Evolutionary conservation across 352 stramenopile species (phyloP).

Genomic region (Phytophthora pseudosyringae): DNA sequence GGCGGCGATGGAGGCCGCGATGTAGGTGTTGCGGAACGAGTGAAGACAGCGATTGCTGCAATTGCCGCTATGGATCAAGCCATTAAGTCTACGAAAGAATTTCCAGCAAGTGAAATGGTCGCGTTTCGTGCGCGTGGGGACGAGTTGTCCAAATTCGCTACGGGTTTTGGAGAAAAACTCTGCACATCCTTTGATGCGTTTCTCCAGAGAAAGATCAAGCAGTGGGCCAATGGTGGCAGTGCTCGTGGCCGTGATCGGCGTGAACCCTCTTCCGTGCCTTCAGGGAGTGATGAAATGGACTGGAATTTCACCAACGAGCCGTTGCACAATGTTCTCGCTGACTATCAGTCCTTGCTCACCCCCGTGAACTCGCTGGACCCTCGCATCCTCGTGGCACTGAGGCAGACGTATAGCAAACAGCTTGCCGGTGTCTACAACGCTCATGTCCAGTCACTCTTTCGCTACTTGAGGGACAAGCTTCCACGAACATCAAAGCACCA

Average conservation of each 20-base stretch:
- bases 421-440: constrained; percentile 54
- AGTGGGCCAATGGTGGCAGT: constrained; percentile 15
- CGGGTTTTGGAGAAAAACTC: constrained; percentile 66
- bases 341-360: constrained; percentile 56
- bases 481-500: constrained; percentile 53
- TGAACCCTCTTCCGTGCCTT: constrained; percentile 30
- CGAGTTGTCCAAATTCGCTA: constrained; percentile 54
- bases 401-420: constrained; percentile 63
- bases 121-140: constrained; percentile 64
- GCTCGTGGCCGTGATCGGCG: constrained; percentile 38
- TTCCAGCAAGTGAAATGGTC: constrained; percentile 69
- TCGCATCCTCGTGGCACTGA: constrained; percentile 40
- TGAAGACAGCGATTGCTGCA: constrained; percentile 48
- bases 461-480: constrained; percentile 66
- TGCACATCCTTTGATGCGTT: constrained; percentile 57
- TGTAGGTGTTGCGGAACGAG: constrained; percentile 36
- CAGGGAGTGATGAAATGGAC: constrained; percentile 56
- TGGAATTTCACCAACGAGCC: constrained; percentile 71
- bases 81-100: constrained; percentile 62
- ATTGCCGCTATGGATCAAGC: constrained; percentile 56
- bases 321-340: constrained; percentile 50
- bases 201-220: constrained; percentile 55
- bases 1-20: constrained; percentile 10
- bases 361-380: constrained; percentile 52
- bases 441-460: constrained; percentile 67